Percentiles rank a stretch among this genome's conserved stretches.
phyloP scores from a whole-genome alignment of 495 filamentous ascomycete genomes.

The Xylaria venustula region DNA sequence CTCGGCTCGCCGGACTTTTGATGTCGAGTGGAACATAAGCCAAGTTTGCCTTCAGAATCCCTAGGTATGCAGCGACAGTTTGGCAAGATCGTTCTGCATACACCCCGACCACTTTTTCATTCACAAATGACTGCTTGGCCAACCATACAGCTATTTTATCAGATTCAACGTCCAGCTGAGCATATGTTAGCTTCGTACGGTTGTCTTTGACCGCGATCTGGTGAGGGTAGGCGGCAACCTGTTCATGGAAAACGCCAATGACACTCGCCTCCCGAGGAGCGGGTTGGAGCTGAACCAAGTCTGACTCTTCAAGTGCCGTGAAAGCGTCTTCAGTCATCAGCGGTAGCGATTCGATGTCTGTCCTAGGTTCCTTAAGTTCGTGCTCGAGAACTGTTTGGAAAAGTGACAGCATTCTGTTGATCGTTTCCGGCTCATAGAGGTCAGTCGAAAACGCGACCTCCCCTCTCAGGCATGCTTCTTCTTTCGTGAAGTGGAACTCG shows the following conservation, averaged over 20 bases:
- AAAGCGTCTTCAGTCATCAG: neutral
- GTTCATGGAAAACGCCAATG: neutral
- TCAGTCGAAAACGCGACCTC: conserved; percentile 6
- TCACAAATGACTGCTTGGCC: neutral
- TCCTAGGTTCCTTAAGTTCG: neutral
- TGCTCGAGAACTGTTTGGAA: neutral
- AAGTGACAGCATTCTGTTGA: neutral
- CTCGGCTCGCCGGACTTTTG: neutral
- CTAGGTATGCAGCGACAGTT: conserved; percentile 12
- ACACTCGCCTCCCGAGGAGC: neutral
- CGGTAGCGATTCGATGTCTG: neutral
- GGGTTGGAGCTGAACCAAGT: neutral
- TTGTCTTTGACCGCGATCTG: neutral
- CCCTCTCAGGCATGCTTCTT: neutral
- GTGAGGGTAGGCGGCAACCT: neutral
- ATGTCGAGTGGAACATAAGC: conserved; percentile 15
- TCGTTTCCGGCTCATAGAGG: neutral
- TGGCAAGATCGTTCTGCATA: conserved; percentile 2
- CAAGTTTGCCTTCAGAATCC: conserved; percentile 12
- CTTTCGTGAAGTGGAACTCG: conserved; percentile 13
- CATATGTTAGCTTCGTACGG: neutral
- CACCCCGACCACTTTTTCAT: conserved; percentile 4
- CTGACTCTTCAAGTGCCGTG: neutral
- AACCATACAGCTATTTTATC: conserved; percentile 2
- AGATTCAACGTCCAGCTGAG: conserved; percentile 6